These are phyloP conservation scores for Solanum sejunctum DNA, from an alignment of 257 asterid species.

Conservation along the genomic window DNA sequence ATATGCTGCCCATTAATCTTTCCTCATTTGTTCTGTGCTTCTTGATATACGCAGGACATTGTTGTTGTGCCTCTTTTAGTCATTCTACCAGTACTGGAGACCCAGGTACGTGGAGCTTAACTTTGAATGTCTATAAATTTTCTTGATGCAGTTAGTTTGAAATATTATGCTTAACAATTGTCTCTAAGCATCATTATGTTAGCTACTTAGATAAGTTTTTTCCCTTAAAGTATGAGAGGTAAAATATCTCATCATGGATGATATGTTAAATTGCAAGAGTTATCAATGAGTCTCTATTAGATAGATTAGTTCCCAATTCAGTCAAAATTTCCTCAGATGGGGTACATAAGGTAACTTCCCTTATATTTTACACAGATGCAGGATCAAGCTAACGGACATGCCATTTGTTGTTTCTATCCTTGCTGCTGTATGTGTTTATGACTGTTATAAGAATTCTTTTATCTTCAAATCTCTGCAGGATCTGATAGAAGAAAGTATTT, in stretches of 20 bases:
- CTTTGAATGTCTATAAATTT: constrained; percentile 3
- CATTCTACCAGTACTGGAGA: constrained; percentile 93
- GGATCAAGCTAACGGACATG: not conserved
- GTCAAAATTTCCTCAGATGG: not conserved
- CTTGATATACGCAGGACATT: constrained; percentile 74
- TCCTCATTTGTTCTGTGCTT: constrained; percentile 13
- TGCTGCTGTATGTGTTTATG: constrained; percentile 3
- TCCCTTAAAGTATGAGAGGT: not conserved
- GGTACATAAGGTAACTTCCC: not conserved
- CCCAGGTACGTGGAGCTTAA: constrained; percentile 54
- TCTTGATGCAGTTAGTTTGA: not conserved
- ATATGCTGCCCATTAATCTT: not conserved
- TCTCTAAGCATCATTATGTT: not conserved
- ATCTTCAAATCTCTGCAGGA: constrained; percentile 36
- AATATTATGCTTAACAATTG: not conserved
- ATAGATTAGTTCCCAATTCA: not conserved
- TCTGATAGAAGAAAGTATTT: constrained; percentile 62
- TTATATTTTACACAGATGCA: not conserved
- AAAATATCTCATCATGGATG: not conserved
- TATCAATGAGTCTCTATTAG: not conserved
- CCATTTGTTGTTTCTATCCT: not conserved
- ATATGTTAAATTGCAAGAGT: not conserved
- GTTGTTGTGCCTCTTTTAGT: constrained; percentile 98
- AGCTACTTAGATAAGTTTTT: not conserved
- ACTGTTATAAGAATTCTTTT: not conserved